Conservation (phyloP, 1,139 yeast genomes). For the Protomyces lactucae-debilis region DNA sequence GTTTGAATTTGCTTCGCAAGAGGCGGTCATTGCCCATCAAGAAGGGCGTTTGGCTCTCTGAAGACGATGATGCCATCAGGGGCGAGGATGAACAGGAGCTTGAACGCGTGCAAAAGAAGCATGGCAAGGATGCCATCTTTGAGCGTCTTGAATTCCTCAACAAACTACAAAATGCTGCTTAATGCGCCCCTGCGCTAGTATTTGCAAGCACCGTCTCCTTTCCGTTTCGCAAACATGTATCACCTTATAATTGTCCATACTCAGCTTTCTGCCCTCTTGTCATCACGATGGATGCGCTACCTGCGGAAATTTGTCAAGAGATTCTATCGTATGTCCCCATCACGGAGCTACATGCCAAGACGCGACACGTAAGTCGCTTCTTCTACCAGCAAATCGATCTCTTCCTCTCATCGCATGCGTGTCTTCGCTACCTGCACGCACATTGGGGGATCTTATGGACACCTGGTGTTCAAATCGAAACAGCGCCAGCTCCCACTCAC, state of each 20-base stretch:
- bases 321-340: neutral
- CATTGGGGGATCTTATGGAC: neutral
- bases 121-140: neutral
- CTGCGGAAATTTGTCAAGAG: neutral
- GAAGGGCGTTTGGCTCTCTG: neutral
- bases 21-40: neutral
- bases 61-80: neutral
- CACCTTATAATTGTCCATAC: too few species aligned
- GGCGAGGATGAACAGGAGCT: neutral
- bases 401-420: neutral
- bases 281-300: neutral
- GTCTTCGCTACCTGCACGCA: neutral
- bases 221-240: too few species aligned
- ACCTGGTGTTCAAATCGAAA: neutral
- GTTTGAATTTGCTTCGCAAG: neutral
- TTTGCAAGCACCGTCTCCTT: too few species aligned
- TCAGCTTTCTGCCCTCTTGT: neutral
- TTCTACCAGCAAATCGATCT: neutral
- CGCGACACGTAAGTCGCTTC: neutral
- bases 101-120: neutral
- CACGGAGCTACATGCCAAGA: neutral
- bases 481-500: too few species aligned
- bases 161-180: neutral
- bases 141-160: neutral
- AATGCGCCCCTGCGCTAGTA: too few species aligned